Evolutionary conservation across 2,329 filamentous ascomycete species (phyloP).

Genomic region (Exophiala viscosa): DNA sequence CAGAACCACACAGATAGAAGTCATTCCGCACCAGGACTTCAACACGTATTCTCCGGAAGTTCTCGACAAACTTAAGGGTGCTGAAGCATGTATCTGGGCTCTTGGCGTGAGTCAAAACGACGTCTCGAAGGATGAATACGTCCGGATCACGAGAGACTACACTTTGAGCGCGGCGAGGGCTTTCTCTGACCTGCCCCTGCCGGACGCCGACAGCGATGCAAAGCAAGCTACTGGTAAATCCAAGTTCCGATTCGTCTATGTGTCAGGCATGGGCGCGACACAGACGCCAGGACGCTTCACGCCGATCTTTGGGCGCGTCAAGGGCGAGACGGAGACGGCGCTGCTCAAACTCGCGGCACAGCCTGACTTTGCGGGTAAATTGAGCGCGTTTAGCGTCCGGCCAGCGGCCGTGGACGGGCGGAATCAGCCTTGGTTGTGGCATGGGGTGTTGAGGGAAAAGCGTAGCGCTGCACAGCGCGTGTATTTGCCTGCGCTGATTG

Average conservation of each 20-base stretch:
- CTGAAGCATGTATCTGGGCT: conserved; percentile 70
- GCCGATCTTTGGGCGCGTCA: conserved; percentile 58
- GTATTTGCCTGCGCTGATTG: conserved; percentile 27
- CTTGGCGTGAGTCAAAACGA: conserved; percentile 61
- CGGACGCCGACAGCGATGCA: conserved; percentile 24
- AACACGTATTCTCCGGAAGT: conserved; percentile 55
- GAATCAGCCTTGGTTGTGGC: conserved; percentile 40
- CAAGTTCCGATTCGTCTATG: conserved; percentile 31
- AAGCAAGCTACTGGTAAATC: no score
- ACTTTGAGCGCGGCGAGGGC: conserved; percentile 61
- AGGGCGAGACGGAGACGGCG: conserved; percentile 62
- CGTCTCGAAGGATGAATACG: conserved; percentile 63
- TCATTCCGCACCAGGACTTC: conserved; percentile 68
- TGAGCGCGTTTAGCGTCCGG: conserved; percentile 57
- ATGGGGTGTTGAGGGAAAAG: conserved; percentile 25
- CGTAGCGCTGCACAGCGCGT: conserved; percentile 30
- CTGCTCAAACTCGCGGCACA: conserved; percentile 52
- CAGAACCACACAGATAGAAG: conserved; percentile 58
- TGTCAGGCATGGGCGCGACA: conserved; percentile 61
- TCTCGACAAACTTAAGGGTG: conserved; percentile 59
- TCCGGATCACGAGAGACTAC: conserved; percentile 65
- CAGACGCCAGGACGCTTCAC: conserved; percentile 55
- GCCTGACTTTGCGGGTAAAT: conserved; percentile 40
- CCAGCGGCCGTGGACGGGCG: conserved; percentile 57
- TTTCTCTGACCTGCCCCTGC: conserved; percentile 46